phyloP scores from a whole-genome alignment of 306 rosid genomes.

The Abrus pulchellus region DNA sequence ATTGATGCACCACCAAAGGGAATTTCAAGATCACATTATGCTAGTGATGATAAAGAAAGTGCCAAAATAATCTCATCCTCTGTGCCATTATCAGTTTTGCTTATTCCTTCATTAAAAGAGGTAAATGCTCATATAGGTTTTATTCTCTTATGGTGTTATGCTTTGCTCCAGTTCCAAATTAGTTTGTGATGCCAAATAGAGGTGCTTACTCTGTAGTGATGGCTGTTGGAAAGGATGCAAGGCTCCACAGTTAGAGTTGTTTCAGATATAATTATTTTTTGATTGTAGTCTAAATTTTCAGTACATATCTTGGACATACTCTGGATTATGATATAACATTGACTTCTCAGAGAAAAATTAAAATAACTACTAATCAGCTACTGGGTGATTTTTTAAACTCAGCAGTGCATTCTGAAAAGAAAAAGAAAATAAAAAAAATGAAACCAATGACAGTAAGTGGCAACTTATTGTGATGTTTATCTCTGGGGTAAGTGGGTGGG shows the following conservation, averaged over 20 bases:
- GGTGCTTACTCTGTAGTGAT: conserved; percentile 18
- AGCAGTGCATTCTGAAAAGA: conserved; percentile 1
- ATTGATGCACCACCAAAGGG: conserved; percentile 68
- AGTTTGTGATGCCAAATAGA: conserved; percentile 20
- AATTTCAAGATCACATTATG: conserved; percentile 59
- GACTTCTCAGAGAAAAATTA: not conserved
- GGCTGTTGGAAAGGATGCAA: conserved; percentile 8
- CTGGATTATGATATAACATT: not conserved
- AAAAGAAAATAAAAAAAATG: not conserved
- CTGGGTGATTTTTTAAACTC: not conserved
- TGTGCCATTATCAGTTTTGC: conserved; percentile 69
- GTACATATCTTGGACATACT: not conserved
- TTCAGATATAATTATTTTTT: not conserved
- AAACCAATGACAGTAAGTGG: not conserved
- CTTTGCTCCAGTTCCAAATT: conserved; percentile 8
- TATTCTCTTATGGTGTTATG: not conserved
- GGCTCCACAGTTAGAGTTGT: not conserved
- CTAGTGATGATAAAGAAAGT: conserved; percentile 72
- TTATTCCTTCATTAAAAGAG: conserved; percentile 91
- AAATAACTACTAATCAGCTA: not conserved
- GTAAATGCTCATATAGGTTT: conserved; percentile 49
- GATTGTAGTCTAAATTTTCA: not conserved
- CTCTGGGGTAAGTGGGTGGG: not conserved
- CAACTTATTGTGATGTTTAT: not conserved
- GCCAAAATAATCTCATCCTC: conserved; percentile 68